Evolutionary conservation across 495 filamentous ascomycete genomes (phyloP).

Genomic region (Podospora anserina): DNA sequence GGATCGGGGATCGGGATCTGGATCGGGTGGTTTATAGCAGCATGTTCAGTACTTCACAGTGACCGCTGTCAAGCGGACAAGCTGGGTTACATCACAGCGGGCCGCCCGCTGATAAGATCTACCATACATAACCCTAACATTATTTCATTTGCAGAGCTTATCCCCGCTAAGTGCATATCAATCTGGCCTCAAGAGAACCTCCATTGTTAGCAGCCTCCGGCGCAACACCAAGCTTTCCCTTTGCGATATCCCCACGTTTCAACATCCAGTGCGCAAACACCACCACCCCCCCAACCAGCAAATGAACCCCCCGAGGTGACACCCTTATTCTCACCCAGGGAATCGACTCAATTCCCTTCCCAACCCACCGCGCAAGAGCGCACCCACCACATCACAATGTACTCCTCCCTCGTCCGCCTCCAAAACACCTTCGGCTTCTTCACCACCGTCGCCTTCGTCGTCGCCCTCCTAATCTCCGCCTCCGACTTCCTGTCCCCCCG

Average conservation of each 20-base stretch:
- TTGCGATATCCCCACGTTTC: background rate
- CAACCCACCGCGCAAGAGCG: constrained; percentile 2
- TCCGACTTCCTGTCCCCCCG: constrained; percentile 73
- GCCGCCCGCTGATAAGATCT: background rate
- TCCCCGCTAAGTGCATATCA: constrained; percentile 28
- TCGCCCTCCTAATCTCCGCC: constrained; percentile 73
- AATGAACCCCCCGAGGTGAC: background rate
- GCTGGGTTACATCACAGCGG: constrained; percentile 26
- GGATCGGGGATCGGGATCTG: background rate
- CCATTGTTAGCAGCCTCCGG: background rate
- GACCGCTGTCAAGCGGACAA: constrained; percentile 4
- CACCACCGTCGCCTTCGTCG: constrained; percentile 83
- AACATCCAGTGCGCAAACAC: constrained; percentile 5
- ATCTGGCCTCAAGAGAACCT: constrained; percentile 34
- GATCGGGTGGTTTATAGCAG: background rate
- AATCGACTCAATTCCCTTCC: background rate
- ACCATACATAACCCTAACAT: background rate
- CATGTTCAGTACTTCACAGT: background rate
- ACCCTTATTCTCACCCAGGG: background rate
- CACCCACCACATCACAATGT: constrained; percentile 57
- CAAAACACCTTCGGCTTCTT: constrained; percentile 98
- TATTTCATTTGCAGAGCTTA: background rate
- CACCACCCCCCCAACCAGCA: constrained; percentile 6
- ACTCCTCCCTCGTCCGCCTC: constrained; percentile 74
- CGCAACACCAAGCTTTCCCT: constrained; percentile 1